phyloP scores from a whole-genome alignment of 106 monocot species.

The Platanthera zijinensis region DNA sequence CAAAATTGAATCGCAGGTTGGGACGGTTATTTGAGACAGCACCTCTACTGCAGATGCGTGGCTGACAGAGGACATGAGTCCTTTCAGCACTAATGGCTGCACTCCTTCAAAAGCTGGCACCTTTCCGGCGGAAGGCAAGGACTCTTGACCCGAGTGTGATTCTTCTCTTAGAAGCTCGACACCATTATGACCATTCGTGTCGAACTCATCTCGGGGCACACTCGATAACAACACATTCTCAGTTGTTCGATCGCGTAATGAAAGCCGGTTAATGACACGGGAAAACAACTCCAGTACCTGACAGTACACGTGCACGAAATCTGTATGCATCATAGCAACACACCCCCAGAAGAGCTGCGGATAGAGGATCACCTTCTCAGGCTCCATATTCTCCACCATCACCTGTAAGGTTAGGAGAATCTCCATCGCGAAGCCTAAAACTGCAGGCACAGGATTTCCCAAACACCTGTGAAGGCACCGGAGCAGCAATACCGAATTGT shows the following conservation, averaged over 20 bases:
- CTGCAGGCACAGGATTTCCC: conserved; percentile 80
- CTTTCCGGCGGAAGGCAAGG: conserved; percentile 47
- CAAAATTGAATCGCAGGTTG: conserved; percentile 87
- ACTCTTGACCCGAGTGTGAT: conserved; percentile 38
- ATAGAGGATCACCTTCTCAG: conserved; percentile 92
- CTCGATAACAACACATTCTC: conserved; percentile 89
- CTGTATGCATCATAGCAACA: conserved; percentile 96
- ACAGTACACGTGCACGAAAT: conserved; percentile 90
- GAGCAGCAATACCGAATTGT: conserved; percentile 79
- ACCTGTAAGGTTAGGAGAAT: conserved; percentile 89
- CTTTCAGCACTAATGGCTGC: conserved; percentile 92
- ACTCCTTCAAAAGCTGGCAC: conserved; percentile 91
- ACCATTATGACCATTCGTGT: conserved; percentile 34
- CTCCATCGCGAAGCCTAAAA: conserved; percentile 94
- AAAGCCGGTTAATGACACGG: conserved; percentile 70
- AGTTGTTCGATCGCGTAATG: conserved; percentile 79
- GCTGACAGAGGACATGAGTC: conserved; percentile 81
- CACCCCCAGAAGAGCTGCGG: conserved; percentile 99
- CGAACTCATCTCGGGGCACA: conserved; percentile 91
- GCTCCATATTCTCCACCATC: conserved; percentile 98
- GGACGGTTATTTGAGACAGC: conserved; percentile 69
- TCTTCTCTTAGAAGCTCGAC: conserved; percentile 51
- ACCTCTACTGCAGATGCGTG: conserved; percentile 85
- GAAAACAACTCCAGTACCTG: conserved; percentile 87
- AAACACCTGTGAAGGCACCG: conserved; percentile 87